These are phyloP conservation scores for Cephaloascus fragrans DNA, from an alignment of 805 yeast genomes.

Conservation along the genomic window DNA sequence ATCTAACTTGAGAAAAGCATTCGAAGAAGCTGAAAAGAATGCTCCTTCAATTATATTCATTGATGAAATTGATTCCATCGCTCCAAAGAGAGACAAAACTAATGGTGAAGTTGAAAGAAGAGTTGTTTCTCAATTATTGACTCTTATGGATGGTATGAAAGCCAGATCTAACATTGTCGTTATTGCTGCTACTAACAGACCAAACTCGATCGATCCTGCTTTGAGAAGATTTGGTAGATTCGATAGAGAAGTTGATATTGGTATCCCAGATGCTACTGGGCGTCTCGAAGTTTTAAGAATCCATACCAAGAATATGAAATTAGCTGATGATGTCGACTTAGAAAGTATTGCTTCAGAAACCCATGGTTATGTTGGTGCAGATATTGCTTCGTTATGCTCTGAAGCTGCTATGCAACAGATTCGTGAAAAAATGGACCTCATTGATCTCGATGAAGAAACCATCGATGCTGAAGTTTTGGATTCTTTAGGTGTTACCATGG, in stretches of 20 bases:
- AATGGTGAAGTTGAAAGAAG: conserved; percentile 99
- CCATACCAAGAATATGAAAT: conserved; percentile 98
- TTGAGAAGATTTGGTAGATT: conserved; percentile 79
- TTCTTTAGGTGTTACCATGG: conserved; percentile 97
- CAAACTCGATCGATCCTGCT: conserved; percentile 81
- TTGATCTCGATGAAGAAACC: conserved; percentile 91
- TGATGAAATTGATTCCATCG: conserved; percentile 97
- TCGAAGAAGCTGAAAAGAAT: conserved; percentile 98
- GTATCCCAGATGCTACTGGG: conserved; percentile 97
- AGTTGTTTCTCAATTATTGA: conserved; percentile 94
- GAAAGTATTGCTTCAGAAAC: conserved; percentile 96
- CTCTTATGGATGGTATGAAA: conserved; percentile 99
- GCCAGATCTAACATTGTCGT: conserved; percentile 98
- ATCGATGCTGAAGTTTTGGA: conserved; percentile 96
- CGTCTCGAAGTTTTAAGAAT: conserved; percentile 94
- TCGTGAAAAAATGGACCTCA: conserved; percentile 98
- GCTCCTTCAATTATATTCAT: conserved; percentile 97
- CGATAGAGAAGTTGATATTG: conserved; percentile 80
- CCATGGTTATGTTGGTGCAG: conserved; percentile 99
- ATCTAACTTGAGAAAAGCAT: conserved; percentile 93
- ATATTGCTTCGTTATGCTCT: conserved; percentile 96
- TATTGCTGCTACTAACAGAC: conserved; percentile 93
- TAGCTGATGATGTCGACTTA: conserved; percentile 89
- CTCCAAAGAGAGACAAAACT: conserved; percentile 99
- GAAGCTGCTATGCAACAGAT: conserved; percentile 99